These are phyloP conservation scores for Linum tenue DNA, from an alignment of 345 rosid species.

Conservation along the genomic window DNA sequence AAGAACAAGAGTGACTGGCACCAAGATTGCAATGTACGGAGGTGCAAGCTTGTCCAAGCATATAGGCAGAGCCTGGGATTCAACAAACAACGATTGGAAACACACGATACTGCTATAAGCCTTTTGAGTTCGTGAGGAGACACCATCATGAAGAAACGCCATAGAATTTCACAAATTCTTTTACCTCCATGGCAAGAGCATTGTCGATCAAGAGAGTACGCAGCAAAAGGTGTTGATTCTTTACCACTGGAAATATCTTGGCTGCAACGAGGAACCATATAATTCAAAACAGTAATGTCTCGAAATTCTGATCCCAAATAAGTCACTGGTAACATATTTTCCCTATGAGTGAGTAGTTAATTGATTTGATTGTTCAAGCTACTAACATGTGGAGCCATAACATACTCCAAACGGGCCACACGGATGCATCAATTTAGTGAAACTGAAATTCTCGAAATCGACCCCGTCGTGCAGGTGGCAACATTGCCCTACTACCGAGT, in stretches of 20 bases:
- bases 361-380: no score
- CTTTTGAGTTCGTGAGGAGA: no score
- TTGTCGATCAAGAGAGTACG: no score
- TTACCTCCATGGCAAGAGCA: slow-evolving; percentile 98
- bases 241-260: slow-evolving; percentile 83
- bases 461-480: no score
- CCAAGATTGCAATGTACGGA: slow-evolving; percentile 64
- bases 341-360: not conserved
- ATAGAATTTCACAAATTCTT: not conserved
- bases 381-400: no score
- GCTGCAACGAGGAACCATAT: slow-evolving; percentile 32
- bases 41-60: slow-evolving; percentile 81
- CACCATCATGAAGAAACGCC: no score
- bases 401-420: not conserved
- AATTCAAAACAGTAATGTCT: not conserved
- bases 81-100: slow-evolving; percentile 3
- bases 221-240: slow-evolving; percentile 85
- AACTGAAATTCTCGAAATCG: no score
- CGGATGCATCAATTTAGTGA: no score
- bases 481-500: no score
- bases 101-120: not conserved
- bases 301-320: not conserved
- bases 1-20: slow-evolving; percentile 76
- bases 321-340: not conserved
- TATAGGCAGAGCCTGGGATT: slow-evolving; percentile 64